Conservation (phyloP, 257 asterid species). For the Solanum ahanhuiri region DNA sequence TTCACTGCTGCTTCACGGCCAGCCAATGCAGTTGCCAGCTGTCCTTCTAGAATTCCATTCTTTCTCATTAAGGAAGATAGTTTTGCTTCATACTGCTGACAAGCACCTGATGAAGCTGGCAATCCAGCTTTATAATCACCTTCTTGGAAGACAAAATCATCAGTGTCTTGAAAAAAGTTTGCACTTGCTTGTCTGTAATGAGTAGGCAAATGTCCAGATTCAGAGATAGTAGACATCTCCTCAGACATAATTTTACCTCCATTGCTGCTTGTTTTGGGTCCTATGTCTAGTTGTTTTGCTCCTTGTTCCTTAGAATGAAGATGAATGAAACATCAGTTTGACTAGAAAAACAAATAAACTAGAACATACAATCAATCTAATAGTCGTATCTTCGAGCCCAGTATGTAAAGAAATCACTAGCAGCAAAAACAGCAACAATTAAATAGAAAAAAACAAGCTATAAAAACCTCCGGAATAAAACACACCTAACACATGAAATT, state of each 20-base stretch:
- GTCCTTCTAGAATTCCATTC: slow-evolving; percentile 70
- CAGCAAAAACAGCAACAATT: neutral
- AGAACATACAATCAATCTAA: neutral
- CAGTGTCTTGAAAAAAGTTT: slow-evolving; percentile 37
- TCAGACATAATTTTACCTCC: slow-evolving; percentile 33
- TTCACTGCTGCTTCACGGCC: slow-evolving; percentile 70
- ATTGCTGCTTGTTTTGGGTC: slow-evolving; percentile 19
- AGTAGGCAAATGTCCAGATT: slow-evolving; percentile 29
- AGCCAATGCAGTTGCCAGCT: slow-evolving; percentile 54
- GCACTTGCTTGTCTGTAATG: slow-evolving; percentile 46
- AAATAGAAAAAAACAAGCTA: neutral
- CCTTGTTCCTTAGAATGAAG: slow-evolving; percentile 48
- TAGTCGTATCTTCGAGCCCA: neutral
- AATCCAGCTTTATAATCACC: slow-evolving; percentile 45
- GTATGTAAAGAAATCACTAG: neutral
- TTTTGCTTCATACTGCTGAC: slow-evolving; percentile 63
- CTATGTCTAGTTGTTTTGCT: slow-evolving; percentile 32
- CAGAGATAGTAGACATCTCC: slow-evolving; percentile 29
- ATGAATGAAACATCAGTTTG: slow-evolving; percentile 6
- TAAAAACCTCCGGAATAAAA: neutral
- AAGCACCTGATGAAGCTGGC: slow-evolving; percentile 32
- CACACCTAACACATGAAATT: neutral
- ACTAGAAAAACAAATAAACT: neutral
- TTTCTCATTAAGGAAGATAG: slow-evolving; percentile 47
- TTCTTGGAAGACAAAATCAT: slow-evolving; percentile 39